Evolutionary conservation across 768 basidiomycete species (phyloP), one percentile per base, ranked within the genome.

Genomic region (Pulveroboletus sp.): DNA sequence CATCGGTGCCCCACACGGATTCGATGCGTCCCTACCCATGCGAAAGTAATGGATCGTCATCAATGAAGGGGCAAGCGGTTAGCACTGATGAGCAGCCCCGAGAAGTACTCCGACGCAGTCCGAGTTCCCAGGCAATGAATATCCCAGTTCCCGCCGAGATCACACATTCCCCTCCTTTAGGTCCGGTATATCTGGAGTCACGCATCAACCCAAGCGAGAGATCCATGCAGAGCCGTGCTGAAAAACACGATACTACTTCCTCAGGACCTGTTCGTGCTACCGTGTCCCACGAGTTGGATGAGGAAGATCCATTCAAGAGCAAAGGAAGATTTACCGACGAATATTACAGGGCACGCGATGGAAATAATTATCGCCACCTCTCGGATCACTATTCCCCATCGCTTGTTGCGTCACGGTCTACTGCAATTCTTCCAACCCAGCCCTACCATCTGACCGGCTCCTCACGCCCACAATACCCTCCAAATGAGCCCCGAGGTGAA

Each of bases 401-500:
- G 17, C 17, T 18, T n/a, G 18, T 11, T 39, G 5, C 39, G 5
- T 43, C 47, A 32, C 57, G 37, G 37, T 15, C 52, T 39, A 8
- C 10, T 46, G 33, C 43, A 17, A 3, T 46, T 38, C 53, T 55
- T 2, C 31, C 52, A 21, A 51, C 46, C 12, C 48, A 53, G 12
- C 28, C 54, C 14, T 41, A 43, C 8, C 55, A 26, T 11, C 31
- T 0, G 21, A 21, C 11, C 28, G 53, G 55, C 12, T 44, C 50
- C 36, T 39, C 54, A 54, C 54, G 32, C 12, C 51, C 52, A 7
- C 43, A 39, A 14, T 47, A 44, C 28, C 6, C 39, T 15, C 49
- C 53, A 3, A 48, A 41, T 39, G 49, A 21, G n/a, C 35, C 52
- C 28, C 61, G 59, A 43, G 55, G 48, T 17, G 61, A 66, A 37